A percentile compares a stretch with the other conserved stretches of the same genome.
Conservation (phyloP, 257 asterid species). For the Schizonepeta tenuifolia region DNA sequence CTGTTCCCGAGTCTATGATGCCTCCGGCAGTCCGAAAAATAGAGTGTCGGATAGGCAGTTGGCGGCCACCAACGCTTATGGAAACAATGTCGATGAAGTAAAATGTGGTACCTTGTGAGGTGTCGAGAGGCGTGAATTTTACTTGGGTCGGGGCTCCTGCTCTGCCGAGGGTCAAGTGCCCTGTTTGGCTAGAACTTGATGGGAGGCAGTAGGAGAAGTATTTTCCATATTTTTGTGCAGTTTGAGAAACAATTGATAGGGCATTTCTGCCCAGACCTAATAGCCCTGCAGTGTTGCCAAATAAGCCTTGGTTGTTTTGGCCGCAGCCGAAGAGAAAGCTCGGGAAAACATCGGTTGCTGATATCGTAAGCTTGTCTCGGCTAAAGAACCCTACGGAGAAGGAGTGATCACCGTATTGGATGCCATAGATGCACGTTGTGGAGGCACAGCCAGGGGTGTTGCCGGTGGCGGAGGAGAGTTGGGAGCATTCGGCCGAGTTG, state of each 20-base stretch:
- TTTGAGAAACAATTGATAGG: slow-evolving; percentile 67
- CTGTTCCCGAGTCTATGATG: slow-evolving; percentile 82
- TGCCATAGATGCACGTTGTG: slow-evolving; percentile 54
- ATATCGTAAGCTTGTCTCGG: slow-evolving; percentile 54
- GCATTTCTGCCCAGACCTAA: slow-evolving; percentile 69
- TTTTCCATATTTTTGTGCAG: slow-evolving; percentile 52
- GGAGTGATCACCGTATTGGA: slow-evolving; percentile 66
- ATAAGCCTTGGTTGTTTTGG: slow-evolving; percentile 64
- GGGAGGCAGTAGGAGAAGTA: slow-evolving; percentile 87
- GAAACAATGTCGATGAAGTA: slow-evolving; percentile 53
- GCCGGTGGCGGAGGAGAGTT: slow-evolving; percentile 51
- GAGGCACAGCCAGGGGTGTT: slow-evolving; percentile 45
- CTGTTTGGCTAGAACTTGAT: slow-evolving; percentile 51
- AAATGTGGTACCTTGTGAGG: slow-evolving; percentile 37
- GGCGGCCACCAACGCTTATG: slow-evolving; percentile 54
- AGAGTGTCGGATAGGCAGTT: slow-evolving; percentile 45
- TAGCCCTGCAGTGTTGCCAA: slow-evolving; percentile 64
- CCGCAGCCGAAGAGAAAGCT: slow-evolving; percentile 76
- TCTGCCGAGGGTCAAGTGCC: slow-evolving; percentile 68
- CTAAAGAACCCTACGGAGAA: slow-evolving; percentile 58
- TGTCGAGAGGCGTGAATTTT: slow-evolving; percentile 55
- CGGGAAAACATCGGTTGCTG: slow-evolving; percentile 49
- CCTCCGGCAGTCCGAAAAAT: slow-evolving; percentile 55
- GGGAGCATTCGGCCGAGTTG: slow-evolving; percentile 46
- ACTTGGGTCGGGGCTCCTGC: slow-evolving; percentile 21